phyloP scores from a whole-genome alignment of 75 land plant species.

The Azolla pinnata region DNA sequence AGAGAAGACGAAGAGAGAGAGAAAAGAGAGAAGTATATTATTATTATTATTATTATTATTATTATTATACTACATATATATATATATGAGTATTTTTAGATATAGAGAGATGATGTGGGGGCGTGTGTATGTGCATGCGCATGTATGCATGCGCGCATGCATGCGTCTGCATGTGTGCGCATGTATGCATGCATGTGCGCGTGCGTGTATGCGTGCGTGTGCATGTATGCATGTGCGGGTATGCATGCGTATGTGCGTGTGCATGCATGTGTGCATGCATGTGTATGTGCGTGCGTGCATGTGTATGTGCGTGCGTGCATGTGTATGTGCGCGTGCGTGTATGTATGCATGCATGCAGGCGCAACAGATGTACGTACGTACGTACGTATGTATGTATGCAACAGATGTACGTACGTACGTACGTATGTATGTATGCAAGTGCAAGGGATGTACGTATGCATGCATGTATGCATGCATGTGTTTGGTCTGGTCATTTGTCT shows the following conservation, averaged over 20 bases:
- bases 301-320: neutral
- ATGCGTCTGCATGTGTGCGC: neutral
- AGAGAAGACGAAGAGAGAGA: too few relatives aligned
- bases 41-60: too few relatives aligned
- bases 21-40: too few relatives aligned
- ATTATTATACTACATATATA: neutral
- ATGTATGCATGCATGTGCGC: neutral
- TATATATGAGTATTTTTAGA: neutral
- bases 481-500: too few relatives aligned
- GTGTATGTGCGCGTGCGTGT: neutral
- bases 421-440: neutral
- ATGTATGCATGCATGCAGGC: neutral
- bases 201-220: neutral
- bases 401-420: neutral
- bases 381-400: slow-evolving; percentile 1
- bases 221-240: neutral
- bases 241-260: neutral
- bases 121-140: neutral
- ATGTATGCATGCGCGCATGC: neutral
- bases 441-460: neutral
- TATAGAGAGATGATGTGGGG: too few relatives aligned
- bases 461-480: neutral
- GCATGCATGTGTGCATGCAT: neutral
- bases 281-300: neutral
- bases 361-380: neutral